Evolutionary conservation across 345 rosid genomes (phyloP), one percentile per base, ranked within the genome.

Genomic region (Citrus trifoliata): DNA sequence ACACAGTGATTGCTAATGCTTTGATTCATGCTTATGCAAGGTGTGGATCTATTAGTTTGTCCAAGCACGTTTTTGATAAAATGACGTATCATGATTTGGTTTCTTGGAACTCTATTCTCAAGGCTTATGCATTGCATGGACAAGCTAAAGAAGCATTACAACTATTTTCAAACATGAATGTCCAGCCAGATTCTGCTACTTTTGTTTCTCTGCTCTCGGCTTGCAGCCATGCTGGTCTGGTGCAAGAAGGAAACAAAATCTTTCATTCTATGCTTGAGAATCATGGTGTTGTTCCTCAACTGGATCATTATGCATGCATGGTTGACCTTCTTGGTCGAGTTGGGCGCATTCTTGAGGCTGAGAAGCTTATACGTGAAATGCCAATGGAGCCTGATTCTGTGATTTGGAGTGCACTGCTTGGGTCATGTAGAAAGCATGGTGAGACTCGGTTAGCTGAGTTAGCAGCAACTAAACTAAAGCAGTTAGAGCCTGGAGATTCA

Each of bases 61-160:
- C 95, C 68, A 81, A 83, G 83, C 89, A 88, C 72, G 97, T 90
- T 61, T 93, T 95, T 80, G 83, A 88, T 61, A 86, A 85, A 73
- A 91, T 93, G 92, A 84, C 58, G 25, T 82, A 62, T 8, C 88
- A 71, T 30, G 88, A 95, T 85, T 70, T 83, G 71, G 87, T 92
- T 75, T 93, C 98, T 1, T 95, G 98, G 98, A 95, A 93, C 81
- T 89, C 98, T 6, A 87, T 95, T 88, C 92, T 95, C 51, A 93
- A 93, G 88, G 95, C 94, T 8, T 90, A 87, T 83, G 88, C 97
- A 28, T 79, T 95, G 76, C 95, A 93, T 24, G 98, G 98, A 55
- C 88, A 86, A 85, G 95, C 88, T 68, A 84, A 83, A 78, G 93
- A 92, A 72, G 91, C 93, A 40, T 81, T 91, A 70, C 78, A 60